phyloP scores from a whole-genome alignment of 306 rosid genomes.

The Cucurbita pepo region DNA sequence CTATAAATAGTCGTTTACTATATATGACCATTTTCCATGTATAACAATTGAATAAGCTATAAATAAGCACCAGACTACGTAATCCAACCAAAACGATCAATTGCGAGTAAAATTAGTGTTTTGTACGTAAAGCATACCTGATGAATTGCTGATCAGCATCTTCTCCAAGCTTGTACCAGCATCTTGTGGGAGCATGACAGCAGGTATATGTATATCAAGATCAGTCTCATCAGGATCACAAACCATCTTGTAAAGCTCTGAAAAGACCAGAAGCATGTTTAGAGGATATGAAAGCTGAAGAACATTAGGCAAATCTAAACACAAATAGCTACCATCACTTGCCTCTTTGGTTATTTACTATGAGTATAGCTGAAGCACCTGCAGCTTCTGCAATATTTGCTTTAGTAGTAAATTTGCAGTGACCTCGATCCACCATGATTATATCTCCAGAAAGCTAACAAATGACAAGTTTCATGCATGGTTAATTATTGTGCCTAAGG shows the following conservation, averaged over 20 bases:
- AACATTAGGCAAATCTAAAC: neutral
- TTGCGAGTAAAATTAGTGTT: neutral
- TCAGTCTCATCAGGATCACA: constrained; percentile 74
- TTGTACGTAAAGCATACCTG: constrained; percentile 21
- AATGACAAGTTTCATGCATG: neutral
- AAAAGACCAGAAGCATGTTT: constrained; percentile 13
- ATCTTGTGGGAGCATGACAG: constrained; percentile 83
- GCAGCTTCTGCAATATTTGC: constrained; percentile 73
- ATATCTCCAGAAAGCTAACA: constrained; percentile 73
- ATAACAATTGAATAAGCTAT: no score
- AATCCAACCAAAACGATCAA: neutral
- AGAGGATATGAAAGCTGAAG: neutral
- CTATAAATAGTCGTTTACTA: no score
- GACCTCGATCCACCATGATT: constrained; percentile 76
- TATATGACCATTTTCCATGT: no score
- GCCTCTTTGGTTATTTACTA: constrained; percentile 77
- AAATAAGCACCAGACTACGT: no score
- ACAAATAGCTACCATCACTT: neutral
- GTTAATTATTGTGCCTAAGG: neutral
- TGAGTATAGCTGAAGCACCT: constrained; percentile 90
- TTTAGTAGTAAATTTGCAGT: constrained; percentile 72
- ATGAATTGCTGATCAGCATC: constrained; percentile 41
- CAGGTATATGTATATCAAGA: constrained; percentile 68
- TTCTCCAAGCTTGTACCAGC: constrained; percentile 72
- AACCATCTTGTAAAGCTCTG: constrained; percentile 98